Conservation (phyloP, 257 asterid genomes). For the Nemophila menziesii region DNA sequence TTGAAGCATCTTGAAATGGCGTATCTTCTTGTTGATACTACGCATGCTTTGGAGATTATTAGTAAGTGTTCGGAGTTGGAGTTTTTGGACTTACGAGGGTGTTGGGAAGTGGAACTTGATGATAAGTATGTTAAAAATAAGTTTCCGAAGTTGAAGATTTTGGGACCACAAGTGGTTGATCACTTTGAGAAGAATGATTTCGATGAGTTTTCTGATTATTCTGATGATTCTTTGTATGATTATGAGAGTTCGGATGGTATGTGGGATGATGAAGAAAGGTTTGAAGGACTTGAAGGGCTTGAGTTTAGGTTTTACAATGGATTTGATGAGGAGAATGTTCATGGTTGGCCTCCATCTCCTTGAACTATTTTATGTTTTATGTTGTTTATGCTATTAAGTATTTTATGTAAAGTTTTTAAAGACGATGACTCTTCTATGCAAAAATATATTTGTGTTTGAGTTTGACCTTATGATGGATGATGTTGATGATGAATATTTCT, state of each 20-base stretch:
- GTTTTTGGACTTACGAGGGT: constrained; percentile 30
- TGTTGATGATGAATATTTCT: too few relatives aligned
- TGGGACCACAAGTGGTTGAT: constrained; percentile 34
- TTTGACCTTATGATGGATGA: too few relatives aligned
- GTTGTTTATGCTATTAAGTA: background rate
- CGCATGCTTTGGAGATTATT: constrained; percentile 18
- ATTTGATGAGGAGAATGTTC: constrained; percentile 17
- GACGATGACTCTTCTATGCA: too few relatives aligned
- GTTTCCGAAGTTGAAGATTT: constrained; percentile 24
- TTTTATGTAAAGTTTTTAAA: too few relatives aligned
- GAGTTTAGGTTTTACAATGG: constrained; percentile 31
- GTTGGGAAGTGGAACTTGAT: constrained; percentile 41
- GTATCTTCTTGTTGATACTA: constrained; percentile 20
- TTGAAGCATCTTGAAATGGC: constrained; percentile 36
- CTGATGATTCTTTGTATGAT: constrained; percentile 26
- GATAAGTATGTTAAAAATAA: constrained; percentile 20
- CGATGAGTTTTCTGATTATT: constrained; percentile 29
- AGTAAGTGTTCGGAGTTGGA: constrained; percentile 19
- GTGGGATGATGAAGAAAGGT: constrained; percentile 26
- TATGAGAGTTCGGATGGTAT: constrained; percentile 29
- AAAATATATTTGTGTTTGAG: too few relatives aligned
- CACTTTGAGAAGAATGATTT: constrained; percentile 22
- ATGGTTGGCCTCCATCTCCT: constrained; percentile 47
- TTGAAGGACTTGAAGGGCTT: constrained; percentile 16
- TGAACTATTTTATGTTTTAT: constrained; percentile 4